Base-by-base conservation (phyloP, 1,139 yeast genomes). In the Kurtzmaniella quercitrusa region DNA sequence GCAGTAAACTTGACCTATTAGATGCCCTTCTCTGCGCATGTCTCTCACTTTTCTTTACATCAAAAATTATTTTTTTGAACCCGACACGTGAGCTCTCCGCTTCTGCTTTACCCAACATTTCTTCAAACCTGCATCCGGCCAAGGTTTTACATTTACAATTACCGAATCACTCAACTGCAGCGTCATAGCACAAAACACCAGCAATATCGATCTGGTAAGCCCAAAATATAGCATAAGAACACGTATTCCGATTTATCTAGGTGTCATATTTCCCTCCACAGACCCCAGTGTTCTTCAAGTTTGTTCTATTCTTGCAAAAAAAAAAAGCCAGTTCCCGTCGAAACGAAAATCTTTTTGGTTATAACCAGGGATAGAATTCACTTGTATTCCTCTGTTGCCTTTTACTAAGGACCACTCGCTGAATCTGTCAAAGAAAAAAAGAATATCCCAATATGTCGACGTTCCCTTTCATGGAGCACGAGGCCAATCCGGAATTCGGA, bases 1-100 rank as follows among this genome's bases (percentile, higher is more conserved):
- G n/a, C n/a, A n/a, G n/a, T n/a, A n/a, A n/a, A n/a, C n/a, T n/a
- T n/a, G n/a, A n/a, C n/a, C n/a, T n/a, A n/a, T n/a, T n/a, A n/a
- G n/a, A n/a, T n/a, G n/a, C 30, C 30, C 9, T 26, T 26, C n/a
- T 26, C 12, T 26, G n/a, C n/a, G n/a, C n/a, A n/a, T n/a, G n/a
- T n/a, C n/a, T n/a, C n/a, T n/a, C n/a, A n/a, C n/a, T n/a, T n/a
- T n/a, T n/a, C n/a, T n/a, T n/a, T n/a, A n/a, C n/a, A n/a, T n/a
- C n/a, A n/a, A n/a, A n/a, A n/a, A n/a, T 26, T 26, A 11, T 11
- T 26, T 26, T 26, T 26, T 26, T 26, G 30, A 5, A 11, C 30
- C 9, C 30, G 14, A 26, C 37, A 18, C 37, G 37, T 34, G 26
- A 34, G 26, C n/a, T 17, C 37, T 34, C 37, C 37, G 26, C 37